A percentile compares a stretch with the other conserved stretches of the same genome.
These are phyloP conservation scores for Phytophthora megakarya DNA, from an alignment of 352 stramenopile genomes.

Conservation along the genomic window DNA sequence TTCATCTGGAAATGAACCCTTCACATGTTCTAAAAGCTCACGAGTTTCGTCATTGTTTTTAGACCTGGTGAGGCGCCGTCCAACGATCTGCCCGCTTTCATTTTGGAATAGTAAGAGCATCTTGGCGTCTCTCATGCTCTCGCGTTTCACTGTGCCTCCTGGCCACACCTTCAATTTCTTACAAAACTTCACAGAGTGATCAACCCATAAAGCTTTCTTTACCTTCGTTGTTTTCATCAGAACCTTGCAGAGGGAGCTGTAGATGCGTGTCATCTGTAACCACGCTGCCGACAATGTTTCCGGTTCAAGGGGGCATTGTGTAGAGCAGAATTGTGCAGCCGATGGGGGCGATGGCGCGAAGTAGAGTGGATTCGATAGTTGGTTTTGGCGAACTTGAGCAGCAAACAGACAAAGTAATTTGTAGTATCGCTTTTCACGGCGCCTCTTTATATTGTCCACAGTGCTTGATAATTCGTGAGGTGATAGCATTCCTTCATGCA, in stretches of 20 bases:
- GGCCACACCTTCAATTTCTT: constrained; percentile 9
- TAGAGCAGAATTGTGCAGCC: background rate
- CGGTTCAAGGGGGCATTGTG: background rate
- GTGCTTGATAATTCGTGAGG: constrained; percentile 4
- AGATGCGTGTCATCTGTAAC: background rate
- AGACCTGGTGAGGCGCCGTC: background rate
- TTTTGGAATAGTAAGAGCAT: constrained; percentile 16
- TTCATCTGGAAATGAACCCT: too few relatives aligned
- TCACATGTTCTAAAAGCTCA: background rate
- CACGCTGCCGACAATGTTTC: background rate
- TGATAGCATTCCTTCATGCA: constrained; percentile 6
- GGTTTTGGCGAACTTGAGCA: background rate
- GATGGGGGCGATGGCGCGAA: background rate
- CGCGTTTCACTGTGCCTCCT: background rate
- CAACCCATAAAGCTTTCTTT: constrained; percentile 1
- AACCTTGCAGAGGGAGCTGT: background rate
- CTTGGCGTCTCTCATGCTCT: constrained; percentile 10
- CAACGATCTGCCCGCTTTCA: constrained; percentile 8
- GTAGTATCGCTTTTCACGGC: constrained; percentile 14
- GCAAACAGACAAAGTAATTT: constrained; percentile 8
- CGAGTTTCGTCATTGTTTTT: constrained; percentile 9
- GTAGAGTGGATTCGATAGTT: background rate
- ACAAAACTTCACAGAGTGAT: constrained; percentile 12
- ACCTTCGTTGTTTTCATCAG: background rate
- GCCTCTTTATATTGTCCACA: background rate